Base-by-base conservation (phyloP, 495 filamentous ascomycete genomes). In the Penicillium nucicola region DNA sequence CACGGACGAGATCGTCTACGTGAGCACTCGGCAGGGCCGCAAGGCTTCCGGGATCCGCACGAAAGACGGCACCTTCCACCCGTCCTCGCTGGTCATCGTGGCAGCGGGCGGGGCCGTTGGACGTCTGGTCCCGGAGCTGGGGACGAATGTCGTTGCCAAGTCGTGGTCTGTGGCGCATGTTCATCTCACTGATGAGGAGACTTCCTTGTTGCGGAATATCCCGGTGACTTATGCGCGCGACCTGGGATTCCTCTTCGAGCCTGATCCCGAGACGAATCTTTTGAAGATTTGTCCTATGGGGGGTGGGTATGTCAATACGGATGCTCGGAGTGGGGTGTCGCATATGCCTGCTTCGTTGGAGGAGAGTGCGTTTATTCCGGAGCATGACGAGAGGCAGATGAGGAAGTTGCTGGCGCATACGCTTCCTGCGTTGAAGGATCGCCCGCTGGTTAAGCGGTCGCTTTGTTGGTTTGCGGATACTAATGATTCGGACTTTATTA, bases 381-480 rank as follows among this genome's bases (percentile, higher is more conserved):
- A 60, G 13, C 67, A 65, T 23, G 80, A 82, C 45, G 78, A 83
- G 57, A 55, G 46, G 37, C 58, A 66, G 49, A 45, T 81, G 31
- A 63, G 77, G 20, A 62, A 66, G 42, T 48, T 81, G 45, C 53
- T 84, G 36, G 50, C 58, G 22, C 67, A 84, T 38, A 76, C 77
- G 17, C 55, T 83, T 5, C 80, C 79, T 0, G 50, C 53, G 12
- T 58, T 83, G 17, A 71, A 74, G 7, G 68, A 78, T 19, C 56
- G 77, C n/a, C 77, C 76, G 12, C 55, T 82, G 15, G 71, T 80
- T 14, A 53, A 67, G 30, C 69, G 69, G 50, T 67, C 58, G 15
- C 56, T 84, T 25, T 85, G 81, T 50, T 85, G 81, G 80, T 81
- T 77, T 61, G 77, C 74, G 10, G 81, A 84, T 59, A 79, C 76